Evolutionary conservation across 129 eudicot genomes (phyloP), one percentile per base, ranked within the genome.

Genomic region (Chrysanthemum lavandulifolium): DNA sequence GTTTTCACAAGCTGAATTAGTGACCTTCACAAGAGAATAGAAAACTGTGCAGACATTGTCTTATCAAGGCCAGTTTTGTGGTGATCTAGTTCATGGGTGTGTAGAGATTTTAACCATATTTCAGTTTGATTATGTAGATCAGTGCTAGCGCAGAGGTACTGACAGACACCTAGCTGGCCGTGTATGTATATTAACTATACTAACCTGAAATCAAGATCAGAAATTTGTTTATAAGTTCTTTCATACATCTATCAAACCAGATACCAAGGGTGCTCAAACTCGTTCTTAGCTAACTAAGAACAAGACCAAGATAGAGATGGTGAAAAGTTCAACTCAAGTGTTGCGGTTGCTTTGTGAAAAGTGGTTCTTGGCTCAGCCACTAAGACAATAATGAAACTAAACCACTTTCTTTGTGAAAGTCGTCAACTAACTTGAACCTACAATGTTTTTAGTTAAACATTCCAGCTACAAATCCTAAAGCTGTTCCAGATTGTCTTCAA

Each of bases 71-170:
- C 62, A 65, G 48, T 54, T 40, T 66, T 61, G 19, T 61, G 60
- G 23, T 25, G 60, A 25, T 66, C 21, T 16, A 45, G 47, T 58
- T 43, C 33, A 55, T 56, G 36, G 65, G 60, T n/a, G 10, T 58
- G 15, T 58, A 57, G 61, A 76, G 71, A n/a, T 65, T 65, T 43
- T 65, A 13, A n/a, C 13, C 23, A 33, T 10, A 10, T n/a, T 71
- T 21, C 52, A 85, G 84, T 88, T 79, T 76, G 82, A 81, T 53
- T 80, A 58, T 63, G 67, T 73, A 84, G 80, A 53, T 75, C 68
- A 74, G 77, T 56, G 79, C 76, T 86, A 87, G 84, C 40, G 71
- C 60, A 2, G 53, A 73, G 84, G 81, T 76, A 78, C 75, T 65
- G 73, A 13, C 84, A 67, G 57, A 68, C 31, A 63, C 67, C 78